These are phyloP conservation scores for Boletus subluridellus DNA, from an alignment of 1,284 basidiomycete genomes.

Conservation along the genomic window DNA sequence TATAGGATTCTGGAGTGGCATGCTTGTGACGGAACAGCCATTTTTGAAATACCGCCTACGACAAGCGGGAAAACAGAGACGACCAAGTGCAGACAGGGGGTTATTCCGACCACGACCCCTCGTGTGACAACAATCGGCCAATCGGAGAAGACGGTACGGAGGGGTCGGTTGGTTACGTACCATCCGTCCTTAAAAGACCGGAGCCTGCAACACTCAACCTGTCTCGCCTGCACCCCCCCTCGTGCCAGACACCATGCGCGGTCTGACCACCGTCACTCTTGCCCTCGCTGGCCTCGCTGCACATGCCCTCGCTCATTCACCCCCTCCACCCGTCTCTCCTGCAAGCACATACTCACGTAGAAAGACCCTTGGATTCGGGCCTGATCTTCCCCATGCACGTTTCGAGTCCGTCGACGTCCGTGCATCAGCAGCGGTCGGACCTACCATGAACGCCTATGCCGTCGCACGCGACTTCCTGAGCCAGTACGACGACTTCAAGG, in stretches of 20 bases:
- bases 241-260: conserved; percentile 29
- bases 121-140: conserved; percentile 23
- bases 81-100: conserved; percentile 11
- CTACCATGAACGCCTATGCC: conserved; percentile 44
- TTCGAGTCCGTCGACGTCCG: conserved; percentile 50
- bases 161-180: conserved; percentile 20
- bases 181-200: conserved; percentile 12
- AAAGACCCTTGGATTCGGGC: conserved; percentile 81
- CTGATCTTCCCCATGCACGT: conserved; percentile 66
- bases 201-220: not conserved
- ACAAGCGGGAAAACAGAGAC: not conserved
- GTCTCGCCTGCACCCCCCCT: not conserved
- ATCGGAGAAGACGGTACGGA: conserved; percentile 11
- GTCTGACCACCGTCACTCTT: conserved; percentile 34
- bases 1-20: not conserved
- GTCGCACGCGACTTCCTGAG: conserved; percentile 43
- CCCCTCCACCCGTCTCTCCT: conserved; percentile 15
- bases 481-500: conserved; percentile 24
- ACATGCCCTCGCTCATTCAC: conserved; percentile 30
- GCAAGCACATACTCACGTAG: conserved; percentile 29
- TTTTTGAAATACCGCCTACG: not conserved
- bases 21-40: not conserved
- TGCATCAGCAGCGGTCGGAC: conserved; percentile 32
- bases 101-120: conserved; percentile 12
- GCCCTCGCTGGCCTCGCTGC: conserved; percentile 38